Percentiles rank a stretch among this genome's conserved stretches.
Conservation (phyloP, 805 yeast genomes). For the Ogataea neopini region DNA sequence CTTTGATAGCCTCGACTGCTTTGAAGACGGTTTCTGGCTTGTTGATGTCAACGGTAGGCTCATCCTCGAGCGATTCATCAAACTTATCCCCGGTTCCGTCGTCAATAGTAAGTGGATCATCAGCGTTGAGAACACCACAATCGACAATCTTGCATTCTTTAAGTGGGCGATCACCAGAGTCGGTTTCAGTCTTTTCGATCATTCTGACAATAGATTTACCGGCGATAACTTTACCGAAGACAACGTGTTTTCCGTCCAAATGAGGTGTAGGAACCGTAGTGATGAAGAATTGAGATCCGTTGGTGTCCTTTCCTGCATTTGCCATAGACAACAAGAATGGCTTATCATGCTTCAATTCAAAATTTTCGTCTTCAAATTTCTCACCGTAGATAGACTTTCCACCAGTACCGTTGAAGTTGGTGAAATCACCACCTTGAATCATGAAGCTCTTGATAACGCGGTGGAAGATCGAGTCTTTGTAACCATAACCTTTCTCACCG, state of each 20-base stretch:
- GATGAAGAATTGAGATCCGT: slow-evolving; percentile 94
- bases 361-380: slow-evolving; percentile 89
- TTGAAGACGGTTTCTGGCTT: slow-evolving; percentile 65
- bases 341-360: slow-evolving; percentile 68
- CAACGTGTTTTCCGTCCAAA: slow-evolving; percentile 93
- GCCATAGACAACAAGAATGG: slow-evolving; percentile 96
- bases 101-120: slow-evolving; percentile 49
- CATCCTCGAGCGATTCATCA: slow-evolving; percentile 76
- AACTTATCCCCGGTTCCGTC: slow-evolving; percentile 87
- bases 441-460: slow-evolving; percentile 86
- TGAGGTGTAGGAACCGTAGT: slow-evolving; percentile 94
- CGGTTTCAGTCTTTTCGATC: slow-evolving; percentile 72
- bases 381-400: slow-evolving; percentile 85
- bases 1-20: slow-evolving; percentile 68
- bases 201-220: slow-evolving; percentile 82
- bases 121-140: slow-evolving; percentile 75
- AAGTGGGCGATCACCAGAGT: slow-evolving; percentile 67
- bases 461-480: slow-evolving; percentile 89
- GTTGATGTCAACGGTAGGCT: slow-evolving; percentile 58
- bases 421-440: slow-evolving; percentile 96
- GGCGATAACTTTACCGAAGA: slow-evolving; percentile 83
- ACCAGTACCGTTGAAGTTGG: slow-evolving; percentile 70
- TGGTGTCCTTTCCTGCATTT: slow-evolving; percentile 92
- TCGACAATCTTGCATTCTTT: slow-evolving; percentile 69
- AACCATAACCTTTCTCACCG: slow-evolving; percentile 80